Conservation (phyloP, 139 green algal genomes). For the Penium margaritaceum region DNA sequence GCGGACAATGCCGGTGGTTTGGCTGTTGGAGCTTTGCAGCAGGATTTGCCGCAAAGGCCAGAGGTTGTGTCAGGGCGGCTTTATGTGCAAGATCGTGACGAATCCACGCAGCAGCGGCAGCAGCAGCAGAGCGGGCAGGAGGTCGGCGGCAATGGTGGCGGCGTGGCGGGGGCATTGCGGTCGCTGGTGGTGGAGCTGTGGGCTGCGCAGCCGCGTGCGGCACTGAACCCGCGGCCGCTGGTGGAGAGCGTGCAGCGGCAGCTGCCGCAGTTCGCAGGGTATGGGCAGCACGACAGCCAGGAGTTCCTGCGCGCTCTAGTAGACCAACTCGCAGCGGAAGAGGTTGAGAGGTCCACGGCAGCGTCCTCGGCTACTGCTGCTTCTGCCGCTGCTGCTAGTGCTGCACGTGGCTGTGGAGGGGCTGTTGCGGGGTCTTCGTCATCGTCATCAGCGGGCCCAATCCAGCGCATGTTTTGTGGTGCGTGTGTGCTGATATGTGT, state of each 20-base stretch:
- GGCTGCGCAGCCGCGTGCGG: conserved; percentile 10
- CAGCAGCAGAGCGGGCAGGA: not conserved
- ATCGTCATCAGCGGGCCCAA: conserved; percentile 61
- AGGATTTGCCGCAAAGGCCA: too few relatives aligned
- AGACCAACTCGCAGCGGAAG: too few relatives aligned
- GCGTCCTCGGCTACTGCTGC: too few relatives aligned
- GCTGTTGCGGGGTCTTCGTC: conserved; percentile 58
- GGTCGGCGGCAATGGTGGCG: not conserved
- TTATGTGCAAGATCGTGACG: too few relatives aligned
- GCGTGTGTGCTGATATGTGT: too few relatives aligned
- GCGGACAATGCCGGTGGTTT: too few relatives aligned
- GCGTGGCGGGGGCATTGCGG: conserved; percentile 20
- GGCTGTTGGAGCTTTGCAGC: too few relatives aligned
- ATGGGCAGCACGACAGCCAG: conserved; percentile 83
- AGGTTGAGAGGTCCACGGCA: too few relatives aligned
- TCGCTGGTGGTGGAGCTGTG: conserved; percentile 20
- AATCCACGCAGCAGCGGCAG: too few relatives aligned
- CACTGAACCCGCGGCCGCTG: conserved; percentile 13
- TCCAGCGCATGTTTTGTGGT: conserved; percentile 72
- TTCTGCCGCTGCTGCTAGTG: too few relatives aligned
- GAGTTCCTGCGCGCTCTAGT: conserved; percentile 83
- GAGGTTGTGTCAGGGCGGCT: too few relatives aligned
- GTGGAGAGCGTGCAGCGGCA: conserved; percentile 68
- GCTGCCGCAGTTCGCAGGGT: conserved; percentile 85
- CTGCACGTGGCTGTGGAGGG: conserved; percentile 60